Base-by-base conservation (phyloP, 2,329 filamentous ascomycete genomes). In the Orbilia oligospora region DNA sequence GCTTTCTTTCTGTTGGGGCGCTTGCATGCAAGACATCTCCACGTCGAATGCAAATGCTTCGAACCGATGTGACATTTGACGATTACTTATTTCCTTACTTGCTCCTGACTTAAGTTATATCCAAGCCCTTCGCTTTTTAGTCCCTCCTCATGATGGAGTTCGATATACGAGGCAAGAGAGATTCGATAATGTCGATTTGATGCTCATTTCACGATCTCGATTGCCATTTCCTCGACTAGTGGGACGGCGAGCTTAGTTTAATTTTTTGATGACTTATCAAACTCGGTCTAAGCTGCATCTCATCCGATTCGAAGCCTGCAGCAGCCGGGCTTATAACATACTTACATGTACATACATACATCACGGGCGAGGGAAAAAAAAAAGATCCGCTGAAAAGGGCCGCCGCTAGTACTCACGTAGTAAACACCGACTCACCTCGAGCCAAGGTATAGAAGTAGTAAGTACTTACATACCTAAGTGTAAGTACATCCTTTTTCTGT, bases 251-350 rank as follows among this genome's bases (percentile, higher is more conserved):
- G 67, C 30, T 41, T n/a, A 10, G 12, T 48, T 41, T 44, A 48
- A 71, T 77, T 77, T 44, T 67, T 53, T 71, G 73, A 77, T 77
- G 73, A 71, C 73, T 71, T 77, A 77, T 77, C 73, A 76, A 27
- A 36, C 56, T 36, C 56, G 56, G 56, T 5, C 9, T 33, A 36
- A n/a, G 33, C 56, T 44, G 27, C 49, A 67, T 14, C 61, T 73
- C 51, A 38, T 76, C 58, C 73, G 51, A 71, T 76, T 49, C 73
- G 51, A 71, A 46, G 44, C 41, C 69, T 9, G 44, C n/a, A 46
- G 3, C n/a, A 46, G 18, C n/a, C 20, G 44, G 44, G 44, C 44
- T 46, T 38, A 41, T n/a, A 36, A n/a, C 22, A 44, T 24, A 41
- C 24, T n/a, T 18, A 49, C 46, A 22, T 5, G 18, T 5, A 49